phyloP scores from a whole-genome alignment of 257 asterid genomes.

The Nicotiana noctiflora region DNA sequence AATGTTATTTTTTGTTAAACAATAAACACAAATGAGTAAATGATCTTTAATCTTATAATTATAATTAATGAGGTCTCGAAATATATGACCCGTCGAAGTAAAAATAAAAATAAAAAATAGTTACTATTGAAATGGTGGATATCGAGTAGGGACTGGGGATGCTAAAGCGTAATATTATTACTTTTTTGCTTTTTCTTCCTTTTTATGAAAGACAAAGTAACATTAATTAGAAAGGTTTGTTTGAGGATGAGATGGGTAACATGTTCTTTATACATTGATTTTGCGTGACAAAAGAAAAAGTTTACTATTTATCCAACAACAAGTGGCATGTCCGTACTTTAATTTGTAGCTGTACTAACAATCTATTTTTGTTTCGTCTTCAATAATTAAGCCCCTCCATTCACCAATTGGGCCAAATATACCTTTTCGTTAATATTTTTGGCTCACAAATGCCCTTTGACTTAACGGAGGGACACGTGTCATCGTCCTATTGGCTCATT shows the following conservation, averaged over 20 bases:
- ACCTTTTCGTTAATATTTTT: too few species aligned
- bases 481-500: too few species aligned
- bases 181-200: neutral
- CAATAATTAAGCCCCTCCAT: too few species aligned
- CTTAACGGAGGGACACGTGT: too few species aligned
- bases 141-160: neutral
- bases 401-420: too few species aligned
- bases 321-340: conserved; percentile 9
- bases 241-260: conserved; percentile 8
- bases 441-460: too few species aligned
- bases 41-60: neutral
- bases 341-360: neutral
- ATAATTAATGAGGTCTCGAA: neutral
- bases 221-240: neutral
- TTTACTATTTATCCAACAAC: neutral
- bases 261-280: neutral
- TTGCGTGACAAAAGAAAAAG: neutral
- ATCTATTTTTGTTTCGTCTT: neutral
- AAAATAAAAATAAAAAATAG: too few species aligned
- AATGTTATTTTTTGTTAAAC: neutral
- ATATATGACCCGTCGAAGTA: neutral
- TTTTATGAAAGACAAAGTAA: neutral
- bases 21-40: neutral
- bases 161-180: neutral
- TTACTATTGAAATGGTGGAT: too few species aligned